Conservation (phyloP, 2,329 filamentous ascomycete species). For the Daldinia sp. region DNA sequence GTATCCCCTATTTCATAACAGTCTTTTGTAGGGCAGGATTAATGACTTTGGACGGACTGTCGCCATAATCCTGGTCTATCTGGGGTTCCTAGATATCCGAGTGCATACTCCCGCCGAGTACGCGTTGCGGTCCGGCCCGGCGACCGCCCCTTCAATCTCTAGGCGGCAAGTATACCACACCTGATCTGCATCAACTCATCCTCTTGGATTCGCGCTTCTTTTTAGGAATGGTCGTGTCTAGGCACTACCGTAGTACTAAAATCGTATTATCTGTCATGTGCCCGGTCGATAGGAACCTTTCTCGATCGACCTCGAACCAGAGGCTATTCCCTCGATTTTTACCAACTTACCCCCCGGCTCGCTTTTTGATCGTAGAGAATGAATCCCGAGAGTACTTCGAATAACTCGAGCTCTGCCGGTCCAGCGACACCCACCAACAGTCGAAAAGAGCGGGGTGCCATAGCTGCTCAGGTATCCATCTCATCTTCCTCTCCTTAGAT, state of each 20-base stretch:
- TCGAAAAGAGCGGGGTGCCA: conserved; percentile 51
- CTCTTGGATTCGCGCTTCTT: conserved; percentile 29
- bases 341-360: conserved; percentile 18
- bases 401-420: conserved; percentile 47
- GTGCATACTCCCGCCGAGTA: conserved; percentile 28
- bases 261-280: conserved; percentile 36
- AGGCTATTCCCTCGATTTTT: conserved; percentile 24
- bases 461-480: conserved; percentile 49
- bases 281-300: conserved; percentile 31
- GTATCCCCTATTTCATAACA: conserved; percentile 34
- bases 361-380: conserved; percentile 35
- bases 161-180: conserved; percentile 34
- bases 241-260: conserved; percentile 32
- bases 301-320: conserved; percentile 33
- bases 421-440: conserved; percentile 45
- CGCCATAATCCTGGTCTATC: conserved; percentile 28
- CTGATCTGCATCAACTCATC: conserved; percentile 27
- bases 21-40: conserved; percentile 26
- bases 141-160: conserved; percentile 26
- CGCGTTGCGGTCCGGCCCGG: conserved; percentile 37
- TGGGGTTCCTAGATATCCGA: conserved; percentile 33
- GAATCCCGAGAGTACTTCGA: conserved; percentile 39
- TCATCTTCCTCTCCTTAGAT: conserved; percentile 3
- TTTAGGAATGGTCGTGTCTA: conserved; percentile 35
- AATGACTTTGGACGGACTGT: conserved; percentile 30